Evolutionary conservation across 75 land plant genomes (phyloP).

Genomic region (Cryptomeria japonica): DNA sequence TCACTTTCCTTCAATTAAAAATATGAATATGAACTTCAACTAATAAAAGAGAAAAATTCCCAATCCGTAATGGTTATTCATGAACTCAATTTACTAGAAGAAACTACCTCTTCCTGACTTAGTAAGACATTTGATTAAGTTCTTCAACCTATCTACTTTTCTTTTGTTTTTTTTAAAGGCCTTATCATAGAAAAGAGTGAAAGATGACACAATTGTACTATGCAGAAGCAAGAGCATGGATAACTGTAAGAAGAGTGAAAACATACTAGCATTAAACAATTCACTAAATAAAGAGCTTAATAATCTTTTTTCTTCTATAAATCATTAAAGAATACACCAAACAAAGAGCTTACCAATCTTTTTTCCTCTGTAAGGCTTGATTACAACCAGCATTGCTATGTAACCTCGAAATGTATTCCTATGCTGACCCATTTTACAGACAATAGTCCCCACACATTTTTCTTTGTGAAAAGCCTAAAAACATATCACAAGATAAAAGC

Average conservation of each 20-base stretch:
- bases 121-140: too few species aligned
- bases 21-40: too few species aligned
- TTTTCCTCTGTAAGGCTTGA: constrained; percentile 89
- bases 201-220: not conserved
- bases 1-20: too few species aligned
- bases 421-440: constrained; percentile 97
- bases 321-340: constrained; percentile 16
- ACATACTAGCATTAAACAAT: not conserved
- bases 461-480: constrained; percentile 86
- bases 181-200: not conserved
- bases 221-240: not conserved
- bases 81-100: too few species aligned
- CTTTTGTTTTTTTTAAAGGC: too few species aligned
- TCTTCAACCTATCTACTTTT: too few species aligned
- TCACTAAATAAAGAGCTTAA: constrained; percentile 32
- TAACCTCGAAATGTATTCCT: constrained; percentile 88
- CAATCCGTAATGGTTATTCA: too few species aligned
- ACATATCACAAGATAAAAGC: not conserved
- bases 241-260: not conserved
- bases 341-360: constrained; percentile 76
- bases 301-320: constrained; percentile 87
- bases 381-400: constrained; percentile 96
- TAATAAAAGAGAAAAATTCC: too few species aligned
- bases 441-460: constrained; percentile 90
- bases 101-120: too few species aligned